A percentile compares a stretch with the other conserved stretches of the same genome.
phyloP scores from a whole-genome alignment of 2,329 filamentous ascomycete species.

The Orbilia javanica region DNA sequence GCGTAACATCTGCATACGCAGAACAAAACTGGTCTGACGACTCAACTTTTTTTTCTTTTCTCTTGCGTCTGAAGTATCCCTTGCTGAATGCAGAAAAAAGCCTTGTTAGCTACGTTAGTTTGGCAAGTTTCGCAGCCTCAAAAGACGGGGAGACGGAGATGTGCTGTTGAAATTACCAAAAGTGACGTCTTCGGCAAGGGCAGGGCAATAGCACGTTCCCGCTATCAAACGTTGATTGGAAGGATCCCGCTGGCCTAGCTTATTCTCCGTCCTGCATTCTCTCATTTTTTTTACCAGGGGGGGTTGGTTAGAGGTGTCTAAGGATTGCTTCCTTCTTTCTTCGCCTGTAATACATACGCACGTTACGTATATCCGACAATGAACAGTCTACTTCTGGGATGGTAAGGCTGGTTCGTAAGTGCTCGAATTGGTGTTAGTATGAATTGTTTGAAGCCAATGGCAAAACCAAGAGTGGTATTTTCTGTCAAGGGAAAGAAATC shows the following conservation, averaged over 20 bases:
- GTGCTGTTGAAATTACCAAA: constrained; percentile 11
- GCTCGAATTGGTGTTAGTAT: neutral
- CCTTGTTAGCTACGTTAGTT: too few species aligned
- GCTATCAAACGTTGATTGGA: constrained; percentile 14
- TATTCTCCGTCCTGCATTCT: constrained; percentile 12
- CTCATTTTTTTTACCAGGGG: neutral
- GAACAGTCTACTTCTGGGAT: neutral
- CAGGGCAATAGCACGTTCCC: constrained; percentile 12
- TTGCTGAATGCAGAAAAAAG: neutral
- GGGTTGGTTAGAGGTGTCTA: neutral
- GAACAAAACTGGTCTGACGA: constrained; percentile 2
- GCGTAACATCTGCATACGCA: neutral
- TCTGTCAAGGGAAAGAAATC: neutral
- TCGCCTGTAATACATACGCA: neutral
- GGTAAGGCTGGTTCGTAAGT: neutral
- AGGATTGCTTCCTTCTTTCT: neutral
- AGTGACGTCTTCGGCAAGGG: constrained; percentile 26
- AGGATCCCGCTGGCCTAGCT: constrained; percentile 4
- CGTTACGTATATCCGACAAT: neutral
- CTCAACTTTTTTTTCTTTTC: too few species aligned
- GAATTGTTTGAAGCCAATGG: neutral
- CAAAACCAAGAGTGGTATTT: neutral
- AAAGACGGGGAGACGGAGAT: neutral
- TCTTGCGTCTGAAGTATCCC: neutral
- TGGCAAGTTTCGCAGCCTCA: neutral